Conservation (phyloP, 495 filamentous ascomycete species). For the Podospora fimiseda region DNA sequence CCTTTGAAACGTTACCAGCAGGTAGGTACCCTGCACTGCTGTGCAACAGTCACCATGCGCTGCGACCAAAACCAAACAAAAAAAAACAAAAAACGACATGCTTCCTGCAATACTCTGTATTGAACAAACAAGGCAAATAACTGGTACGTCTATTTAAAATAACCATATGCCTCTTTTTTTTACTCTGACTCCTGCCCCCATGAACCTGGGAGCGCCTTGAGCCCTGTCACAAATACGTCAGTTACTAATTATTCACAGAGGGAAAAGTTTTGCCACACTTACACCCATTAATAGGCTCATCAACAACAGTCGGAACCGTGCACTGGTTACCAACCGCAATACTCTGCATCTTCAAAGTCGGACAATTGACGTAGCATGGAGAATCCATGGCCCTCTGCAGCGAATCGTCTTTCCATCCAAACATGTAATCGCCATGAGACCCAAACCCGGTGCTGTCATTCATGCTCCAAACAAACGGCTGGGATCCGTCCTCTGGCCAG, state of each 20-base stretch:
- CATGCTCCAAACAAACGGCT: slow-evolving; percentile 44
- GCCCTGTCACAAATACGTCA: not conserved
- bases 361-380: slow-evolving; percentile 33
- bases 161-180: not conserved
- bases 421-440: slow-evolving; percentile 35
- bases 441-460: slow-evolving; percentile 34
- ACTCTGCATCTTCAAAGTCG: slow-evolving; percentile 32
- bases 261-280: not conserved
- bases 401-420: slow-evolving; percentile 37
- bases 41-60: too few relatives aligned
- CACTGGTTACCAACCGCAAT: slow-evolving; percentile 30
- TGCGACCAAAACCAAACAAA: too few relatives aligned
- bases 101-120: too few relatives aligned
- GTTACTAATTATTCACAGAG: not conserved
- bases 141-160: not conserved
- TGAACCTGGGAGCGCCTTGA: slow-evolving; percentile 5
- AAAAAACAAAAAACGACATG: too few relatives aligned
- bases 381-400: slow-evolving; percentile 36
- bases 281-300: slow-evolving; percentile 26
- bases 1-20: too few relatives aligned
- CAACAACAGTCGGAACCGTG: slow-evolving; percentile 17
- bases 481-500: slow-evolving; percentile 39
- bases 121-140: not conserved
- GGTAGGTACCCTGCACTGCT: too few relatives aligned
- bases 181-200: not conserved